A percentile compares a stretch with the other conserved stretches of the same genome.
phyloP scores from a whole-genome alignment of 2,329 filamentous ascomycete species.

The Raffaelea deltoideospora region DNA sequence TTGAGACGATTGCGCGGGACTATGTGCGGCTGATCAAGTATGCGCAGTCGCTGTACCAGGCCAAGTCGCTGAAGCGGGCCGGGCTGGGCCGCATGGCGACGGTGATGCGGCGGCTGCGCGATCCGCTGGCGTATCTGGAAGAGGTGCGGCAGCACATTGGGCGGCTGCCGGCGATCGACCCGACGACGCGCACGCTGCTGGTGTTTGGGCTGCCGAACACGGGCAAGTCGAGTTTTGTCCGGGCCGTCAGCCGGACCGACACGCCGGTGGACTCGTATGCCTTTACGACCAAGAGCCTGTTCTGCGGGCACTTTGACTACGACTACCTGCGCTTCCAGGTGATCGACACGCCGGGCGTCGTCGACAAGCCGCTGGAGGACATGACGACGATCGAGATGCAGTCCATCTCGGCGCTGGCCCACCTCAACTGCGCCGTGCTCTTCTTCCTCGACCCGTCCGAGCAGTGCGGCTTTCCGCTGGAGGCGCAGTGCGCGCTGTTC shows the following conservation, averaged over 20 bases:
- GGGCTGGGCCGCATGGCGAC: slow-evolving; percentile 97
- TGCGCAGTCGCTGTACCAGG: slow-evolving; percentile 92
- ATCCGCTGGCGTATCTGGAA: slow-evolving; percentile 88
- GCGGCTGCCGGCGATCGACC: slow-evolving; percentile 95
- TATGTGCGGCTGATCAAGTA: slow-evolving; percentile 88
- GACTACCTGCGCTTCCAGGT: slow-evolving; percentile 73
- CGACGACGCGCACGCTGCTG: slow-evolving; percentile 86
- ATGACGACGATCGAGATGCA: slow-evolving; percentile 99
- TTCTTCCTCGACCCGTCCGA: slow-evolving; percentile 98
- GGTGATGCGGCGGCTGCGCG: slow-evolving; percentile 85
- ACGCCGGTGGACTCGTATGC: slow-evolving; percentile 96
- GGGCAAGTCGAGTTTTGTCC: slow-evolving; percentile 91
- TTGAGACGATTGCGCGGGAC: slow-evolving; percentile 90
- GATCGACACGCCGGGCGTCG: slow-evolving; percentile 95
- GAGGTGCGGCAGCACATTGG: slow-evolving; percentile 93
- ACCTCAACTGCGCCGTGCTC: slow-evolving; percentile 84
- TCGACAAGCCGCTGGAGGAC: slow-evolving; percentile 94
- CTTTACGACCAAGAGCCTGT: slow-evolving; percentile 88
- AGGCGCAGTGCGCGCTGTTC: slow-evolving; percentile 88
- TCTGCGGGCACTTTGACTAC: slow-evolving; percentile 96
- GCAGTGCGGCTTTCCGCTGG: slow-evolving; percentile 88
- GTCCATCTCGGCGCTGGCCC: slow-evolving; percentile 92
- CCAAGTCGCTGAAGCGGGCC: slow-evolving; percentile 95
- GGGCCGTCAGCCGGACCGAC: slow-evolving; percentile 83
- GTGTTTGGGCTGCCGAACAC: slow-evolving; percentile 98